Evolutionary conservation across 2,329 filamentous ascomycete genomes (phyloP), one percentile per base, ranked within the genome.

Genomic region (Sphaerulina musiva): DNA sequence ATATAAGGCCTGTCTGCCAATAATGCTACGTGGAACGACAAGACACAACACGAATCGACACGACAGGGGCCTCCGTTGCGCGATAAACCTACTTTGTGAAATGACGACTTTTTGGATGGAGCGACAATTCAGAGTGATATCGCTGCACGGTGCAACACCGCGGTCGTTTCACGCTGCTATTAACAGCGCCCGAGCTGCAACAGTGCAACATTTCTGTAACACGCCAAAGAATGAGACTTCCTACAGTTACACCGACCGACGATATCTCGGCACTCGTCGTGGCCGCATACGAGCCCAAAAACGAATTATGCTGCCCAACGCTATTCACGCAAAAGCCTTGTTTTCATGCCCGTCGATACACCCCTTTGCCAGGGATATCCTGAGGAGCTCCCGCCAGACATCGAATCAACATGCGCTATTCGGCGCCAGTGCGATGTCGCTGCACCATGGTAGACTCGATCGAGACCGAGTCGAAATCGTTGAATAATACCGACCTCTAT

Each of bases 401-500:
- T 46, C 48, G 42, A 51, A 51, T 51, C 48, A 42, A 31, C 48
- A 32, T 17, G 42, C 41, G 34, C 9, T 26, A 31, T 42, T 26
- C 11, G 5, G 38, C 20, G 41, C 32, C 31, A 14, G 48, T 51
- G 53, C 53, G 34, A 47, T 55, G 47, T 46, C 14, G 29, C 42
- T 51, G 43, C 47, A 47, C 47, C 53, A 40, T 55, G 53, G 48
- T 34, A 47, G 26, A 48, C 42, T 40, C 53, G 53, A 55, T 55
- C 53, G 53, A 31, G 20, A 52, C 36, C 20, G 45, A 46, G 45
- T 29, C 31, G 42, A 36, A 48, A 44, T 46, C 40, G 34, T 48
- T 47, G 46, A 49, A 39, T 26, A 4, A 26, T 46, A 46, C 52
- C 20, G 31, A 38, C 52, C 40, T 48, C 48, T 46, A 48, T 17